A percentile compares a stretch with the other conserved stretches of the same genome.
Evolutionary conservation across 352 stramenopile species (phyloP).

Genomic region (Sclerospora graminicola): DNA sequence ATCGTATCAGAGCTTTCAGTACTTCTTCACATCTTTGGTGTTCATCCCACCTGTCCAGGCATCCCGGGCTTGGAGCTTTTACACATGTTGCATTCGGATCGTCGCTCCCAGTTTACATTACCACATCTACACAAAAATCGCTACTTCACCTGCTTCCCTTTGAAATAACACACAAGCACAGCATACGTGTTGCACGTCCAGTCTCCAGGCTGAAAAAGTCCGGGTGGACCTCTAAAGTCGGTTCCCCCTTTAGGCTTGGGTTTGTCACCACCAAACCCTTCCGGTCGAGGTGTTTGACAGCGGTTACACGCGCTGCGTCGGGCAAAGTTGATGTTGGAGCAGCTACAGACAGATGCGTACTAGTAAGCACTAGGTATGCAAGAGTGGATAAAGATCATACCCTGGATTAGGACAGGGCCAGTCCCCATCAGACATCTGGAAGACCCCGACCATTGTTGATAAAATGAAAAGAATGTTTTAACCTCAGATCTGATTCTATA

Average conservation of each 20-base stretch:
- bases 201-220: constrained; percentile 77
- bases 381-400: constrained; percentile 14
- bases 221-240: constrained; percentile 47
- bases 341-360: constrained; percentile 25
- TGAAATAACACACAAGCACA: background rate
- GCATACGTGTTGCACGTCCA: constrained; percentile 73
- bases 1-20: background rate
- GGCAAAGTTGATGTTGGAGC: constrained; percentile 79
- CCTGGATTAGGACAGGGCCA: constrained; percentile 76
- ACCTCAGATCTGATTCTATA: constrained; percentile 22
- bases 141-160: background rate
- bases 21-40: background rate
- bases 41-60: constrained; percentile 33
- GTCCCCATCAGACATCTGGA: constrained; percentile 56
- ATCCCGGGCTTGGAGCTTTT: constrained; percentile 71
- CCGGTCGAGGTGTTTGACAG: constrained; percentile 54
- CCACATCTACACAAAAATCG: constrained; percentile 40
- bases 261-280: constrained; percentile 22
- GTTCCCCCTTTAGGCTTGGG: constrained; percentile 17
- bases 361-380: background rate
- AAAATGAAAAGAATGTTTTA: too few species aligned
- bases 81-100: constrained; percentile 82
- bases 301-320: constrained; percentile 72
- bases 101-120: constrained; percentile 83
- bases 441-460: constrained; percentile 13